These are phyloP conservation scores for Litchi chinensis DNA, from an alignment of 345 rosid genomes.

Conservation along the genomic window DNA sequence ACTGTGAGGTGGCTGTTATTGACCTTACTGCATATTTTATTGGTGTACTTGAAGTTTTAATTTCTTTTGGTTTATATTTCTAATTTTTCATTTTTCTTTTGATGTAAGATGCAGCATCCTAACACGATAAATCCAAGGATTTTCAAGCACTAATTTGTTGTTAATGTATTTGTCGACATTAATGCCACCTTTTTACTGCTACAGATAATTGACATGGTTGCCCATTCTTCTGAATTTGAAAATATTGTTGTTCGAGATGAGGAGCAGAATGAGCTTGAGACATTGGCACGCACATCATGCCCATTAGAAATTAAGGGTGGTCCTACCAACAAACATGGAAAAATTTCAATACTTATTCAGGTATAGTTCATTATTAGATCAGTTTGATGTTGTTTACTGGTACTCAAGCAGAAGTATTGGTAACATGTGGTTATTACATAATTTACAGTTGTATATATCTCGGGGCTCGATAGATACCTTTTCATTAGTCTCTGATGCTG, in stretches of 20 bases:
- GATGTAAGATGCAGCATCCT: not conserved
- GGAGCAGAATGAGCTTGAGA: conserved; percentile 95
- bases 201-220: conserved; percentile 95
- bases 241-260: conserved; percentile 98
- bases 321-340: conserved; percentile 93
- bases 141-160: not conserved
- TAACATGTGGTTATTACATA: conserved; percentile 27
- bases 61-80: conserved; percentile 18
- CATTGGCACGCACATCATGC: conserved; percentile 69
- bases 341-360: conserved; percentile 96
- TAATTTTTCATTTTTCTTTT: not conserved
- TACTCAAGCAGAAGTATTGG: conserved; percentile 19
- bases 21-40: conserved; percentile 14
- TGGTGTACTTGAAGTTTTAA: conserved; percentile 20
- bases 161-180: conserved; percentile 23
- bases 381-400: conserved; percentile 21
- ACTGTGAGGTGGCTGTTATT: conserved; percentile 69
- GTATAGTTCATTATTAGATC: conserved; percentile 34
- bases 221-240: conserved; percentile 93
- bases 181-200: conserved; percentile 18
- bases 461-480: conserved; percentile 92
- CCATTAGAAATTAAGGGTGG: conserved; percentile 93
- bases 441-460: conserved; percentile 88
- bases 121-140: not conserved
- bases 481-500: conserved; percentile 92